Conservation (phyloP, 306 rosid genomes). For the Myrica gale region DNA sequence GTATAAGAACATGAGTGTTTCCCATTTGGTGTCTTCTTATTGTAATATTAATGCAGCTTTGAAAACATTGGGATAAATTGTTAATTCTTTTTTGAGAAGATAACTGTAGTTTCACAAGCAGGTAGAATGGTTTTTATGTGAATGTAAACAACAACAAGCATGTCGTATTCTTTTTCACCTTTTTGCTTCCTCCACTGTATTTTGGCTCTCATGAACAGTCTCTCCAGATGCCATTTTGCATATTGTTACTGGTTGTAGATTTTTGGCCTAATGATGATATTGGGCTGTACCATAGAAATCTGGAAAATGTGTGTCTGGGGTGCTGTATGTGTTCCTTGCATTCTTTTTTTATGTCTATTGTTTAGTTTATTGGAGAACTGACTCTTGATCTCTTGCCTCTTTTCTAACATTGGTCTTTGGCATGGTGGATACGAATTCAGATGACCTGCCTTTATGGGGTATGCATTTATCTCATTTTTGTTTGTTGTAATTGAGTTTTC, state of each 20-base stretch:
- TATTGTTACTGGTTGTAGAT: too few species aligned
- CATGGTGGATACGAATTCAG: slow-evolving; percentile 56
- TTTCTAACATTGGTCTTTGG: slow-evolving; percentile 38
- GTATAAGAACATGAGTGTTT: background rate
- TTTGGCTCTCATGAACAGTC: too few species aligned
- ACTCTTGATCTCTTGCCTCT: slow-evolving; percentile 30
- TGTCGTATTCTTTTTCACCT: too few species aligned
- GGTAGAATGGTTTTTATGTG: too few species aligned
- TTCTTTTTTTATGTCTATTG: background rate
- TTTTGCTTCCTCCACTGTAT: too few species aligned
- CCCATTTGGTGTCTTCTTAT: background rate
- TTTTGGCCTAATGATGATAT: background rate
- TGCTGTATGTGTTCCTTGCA: slow-evolving; percentile 1
- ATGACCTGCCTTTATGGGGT: slow-evolving; percentile 99
- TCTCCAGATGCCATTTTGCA: too few species aligned
- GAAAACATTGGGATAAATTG: too few species aligned
- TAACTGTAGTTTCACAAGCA: too few species aligned
- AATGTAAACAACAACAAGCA: too few species aligned
- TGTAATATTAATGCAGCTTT: too few species aligned
- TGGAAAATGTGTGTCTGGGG: background rate
- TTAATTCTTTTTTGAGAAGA: too few species aligned
- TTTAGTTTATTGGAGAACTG: slow-evolving; percentile 32
- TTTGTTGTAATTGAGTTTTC: slow-evolving; percentile 20
- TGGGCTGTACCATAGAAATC: background rate
- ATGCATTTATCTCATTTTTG: slow-evolving; percentile 35